phyloP scores from a whole-genome alignment of 1,284 basidiomycete genomes.

The Mycosarcoma mackinlayi region DNA sequence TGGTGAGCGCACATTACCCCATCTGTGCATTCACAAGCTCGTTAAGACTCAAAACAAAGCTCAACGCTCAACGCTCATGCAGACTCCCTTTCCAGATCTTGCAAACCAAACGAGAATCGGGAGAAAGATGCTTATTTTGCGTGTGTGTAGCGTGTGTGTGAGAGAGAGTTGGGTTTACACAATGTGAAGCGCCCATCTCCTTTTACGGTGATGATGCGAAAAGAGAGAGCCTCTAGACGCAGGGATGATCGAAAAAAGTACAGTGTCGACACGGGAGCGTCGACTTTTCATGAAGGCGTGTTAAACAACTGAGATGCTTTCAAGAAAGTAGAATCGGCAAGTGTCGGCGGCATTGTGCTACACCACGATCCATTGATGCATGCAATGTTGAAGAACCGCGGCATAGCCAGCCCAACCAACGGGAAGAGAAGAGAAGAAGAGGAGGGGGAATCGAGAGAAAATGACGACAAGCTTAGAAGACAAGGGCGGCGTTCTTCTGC shows the following conservation, averaged over 20 bases:
- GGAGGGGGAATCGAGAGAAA: not conserved
- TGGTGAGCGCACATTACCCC: no score
- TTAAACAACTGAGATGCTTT: constrained; percentile 4
- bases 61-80: no score
- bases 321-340: constrained; percentile 6
- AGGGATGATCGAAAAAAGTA: constrained; percentile 35
- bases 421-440: constrained; percentile 2
- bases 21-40: no score
- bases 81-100: not conserved
- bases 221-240: constrained; percentile 9
- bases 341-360: not conserved
- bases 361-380: not conserved
- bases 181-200: constrained; percentile 3
- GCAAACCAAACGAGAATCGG: not conserved
- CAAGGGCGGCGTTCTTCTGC: constrained; percentile 94
- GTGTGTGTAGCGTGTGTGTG: constrained; percentile 24
- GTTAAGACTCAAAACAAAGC: no score
- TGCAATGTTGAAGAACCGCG: constrained; percentile 1
- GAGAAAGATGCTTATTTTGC: constrained; percentile 40
- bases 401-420: constrained; percentile 2
- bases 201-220: constrained; percentile 15
- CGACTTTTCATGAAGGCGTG: constrained; percentile 30
- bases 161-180: constrained; percentile 6
- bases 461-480: constrained; percentile 72
- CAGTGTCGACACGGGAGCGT: constrained; percentile 18